Conservation (phyloP, 2,329 filamentous ascomycete genomes). For the Pseudomassariella vexata region DNA sequence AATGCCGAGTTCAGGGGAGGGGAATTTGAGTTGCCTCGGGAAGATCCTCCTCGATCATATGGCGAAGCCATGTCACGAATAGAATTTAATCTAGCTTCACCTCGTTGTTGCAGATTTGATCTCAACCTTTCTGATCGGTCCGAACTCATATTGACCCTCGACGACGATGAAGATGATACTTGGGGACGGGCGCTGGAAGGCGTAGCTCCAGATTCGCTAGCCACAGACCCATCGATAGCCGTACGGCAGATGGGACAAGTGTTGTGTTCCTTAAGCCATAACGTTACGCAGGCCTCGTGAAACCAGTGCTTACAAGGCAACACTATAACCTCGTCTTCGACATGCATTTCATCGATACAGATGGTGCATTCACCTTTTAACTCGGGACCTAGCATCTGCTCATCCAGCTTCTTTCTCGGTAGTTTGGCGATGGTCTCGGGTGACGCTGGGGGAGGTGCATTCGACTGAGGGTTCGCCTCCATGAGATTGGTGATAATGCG, state of each 20-base stretch:
- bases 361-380: slow-evolving; percentile 84
- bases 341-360: slow-evolving; percentile 79
- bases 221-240: slow-evolving; percentile 38
- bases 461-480: slow-evolving; percentile 72
- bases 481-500: slow-evolving; percentile 82
- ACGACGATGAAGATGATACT: slow-evolving; percentile 12
- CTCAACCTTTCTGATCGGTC: slow-evolving; percentile 16
- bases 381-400: slow-evolving; percentile 60
- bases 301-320: slow-evolving; percentile 94
- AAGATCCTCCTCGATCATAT: slow-evolving; percentile 9
- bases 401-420: slow-evolving; percentile 63
- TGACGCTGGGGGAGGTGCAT: slow-evolving; percentile 76
- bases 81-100: slow-evolving; percentile 16
- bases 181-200: slow-evolving; percentile 7
- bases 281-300: slow-evolving; percentile 72
- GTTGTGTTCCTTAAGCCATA: slow-evolving; percentile 87
- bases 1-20: slow-evolving; percentile 16
- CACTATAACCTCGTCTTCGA: slow-evolving; percentile 68
- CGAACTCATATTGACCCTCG: slow-evolving; percentile 4
- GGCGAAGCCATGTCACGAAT: slow-evolving; percentile 12
- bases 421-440: slow-evolving; percentile 68
- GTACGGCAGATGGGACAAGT: slow-evolving; percentile 81
- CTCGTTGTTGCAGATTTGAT: slow-evolving; percentile 12
- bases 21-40: slow-evolving; percentile 18
- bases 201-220: slow-evolving; percentile 15